Evolutionary conservation across 345 rosid genomes (phyloP), one percentile per base, ranked within the genome.

Genomic region (Brassica cretica): DNA sequence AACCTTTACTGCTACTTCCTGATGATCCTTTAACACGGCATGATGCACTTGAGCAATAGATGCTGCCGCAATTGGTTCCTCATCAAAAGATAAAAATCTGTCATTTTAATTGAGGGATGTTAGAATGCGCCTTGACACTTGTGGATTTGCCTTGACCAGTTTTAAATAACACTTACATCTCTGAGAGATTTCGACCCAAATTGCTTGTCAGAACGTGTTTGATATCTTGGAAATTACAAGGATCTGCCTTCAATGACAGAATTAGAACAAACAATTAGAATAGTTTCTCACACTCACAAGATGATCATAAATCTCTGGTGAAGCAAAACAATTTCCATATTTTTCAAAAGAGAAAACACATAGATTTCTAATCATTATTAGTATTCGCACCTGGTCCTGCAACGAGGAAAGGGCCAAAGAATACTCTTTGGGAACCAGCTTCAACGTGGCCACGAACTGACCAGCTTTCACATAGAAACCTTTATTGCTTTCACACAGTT

Each of bases 31-130:
- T 75, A 90, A 73, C 32, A 86, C 70, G 1, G 97, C 98, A 66
- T 19, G 94, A 79, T 94, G 98, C 35, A 91, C 98, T 84, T 94
- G 98, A 53, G 96, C 97, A 84, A 94, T 91, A 66, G 98, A 94
- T 53, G 98, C 98, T 70, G 98, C 94, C 79, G 97, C 98, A 67
- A 90, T 88, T 44, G 98, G 93, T 80, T 86, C 88, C 77, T 94
- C 96, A 82, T 89, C 89, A 68, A 94, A 80, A n/a, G 91, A 91
- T 74, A 78, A 72, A 79, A 91, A 94, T 81, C 97, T 93, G 87
- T 77, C 68, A 80, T 55, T 71, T 68, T 9, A 55, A 72, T 9
- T 18, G 1, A 66, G 1, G 0, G 6, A 71, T 41, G 70, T 60
- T 27, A 76, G 2, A 8, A 32, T 32, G 41, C 0, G 15, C 1